A percentile compares a stretch with the other conserved stretches of the same genome.
Conservation (phyloP, 805 yeast genomes). For the Ogataea angusta region DNA sequence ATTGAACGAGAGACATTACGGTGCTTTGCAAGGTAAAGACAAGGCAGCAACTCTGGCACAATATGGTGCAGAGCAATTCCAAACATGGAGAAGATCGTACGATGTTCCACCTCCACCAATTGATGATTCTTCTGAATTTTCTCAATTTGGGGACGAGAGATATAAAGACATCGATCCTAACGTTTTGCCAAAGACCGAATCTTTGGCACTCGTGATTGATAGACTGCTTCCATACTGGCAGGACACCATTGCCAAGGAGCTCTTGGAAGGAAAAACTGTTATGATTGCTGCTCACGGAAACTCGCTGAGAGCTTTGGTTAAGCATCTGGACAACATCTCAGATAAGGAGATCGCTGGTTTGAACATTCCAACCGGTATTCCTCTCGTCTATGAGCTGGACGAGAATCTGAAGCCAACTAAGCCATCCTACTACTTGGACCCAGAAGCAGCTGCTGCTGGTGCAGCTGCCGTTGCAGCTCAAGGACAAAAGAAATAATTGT, state of each 20-base stretch:
- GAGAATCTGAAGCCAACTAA: conserved; percentile 81
- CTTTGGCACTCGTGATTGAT: conserved; percentile 90
- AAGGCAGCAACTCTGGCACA: conserved; percentile 87
- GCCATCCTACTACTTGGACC: conserved; percentile 95
- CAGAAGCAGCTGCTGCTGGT: conserved; percentile 99
- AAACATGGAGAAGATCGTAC: conserved; percentile 95
- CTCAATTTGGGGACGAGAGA: conserved; percentile 84
- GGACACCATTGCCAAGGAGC: conserved; percentile 81
- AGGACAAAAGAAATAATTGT: conserved; percentile 62
- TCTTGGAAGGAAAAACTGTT: conserved; percentile 85
- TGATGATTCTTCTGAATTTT: conserved; percentile 71
- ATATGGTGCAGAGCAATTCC: conserved; percentile 91
- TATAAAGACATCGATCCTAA: conserved; percentile 80
- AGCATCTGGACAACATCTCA: conserved; percentile 90
- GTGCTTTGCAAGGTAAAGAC: conserved; percentile 98
- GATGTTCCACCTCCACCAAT: conserved; percentile 95
- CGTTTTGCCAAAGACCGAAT: conserved; percentile 91
- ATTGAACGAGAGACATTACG: conserved; percentile 98
- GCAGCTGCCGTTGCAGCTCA: conserved; percentile 99
- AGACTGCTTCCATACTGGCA: conserved; percentile 97
- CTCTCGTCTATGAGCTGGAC: conserved; percentile 94
- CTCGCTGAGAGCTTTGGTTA: conserved; percentile 94
- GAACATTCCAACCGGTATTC: conserved; percentile 98
- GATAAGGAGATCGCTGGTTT: conserved; percentile 90
- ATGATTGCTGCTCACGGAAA: conserved; percentile 96